A percentile compares a stretch with the other conserved stretches of the same genome.
Evolutionary conservation across 2,329 filamentous ascomycete species (phyloP).

Genomic region (Monosporascus ibericus): DNA sequence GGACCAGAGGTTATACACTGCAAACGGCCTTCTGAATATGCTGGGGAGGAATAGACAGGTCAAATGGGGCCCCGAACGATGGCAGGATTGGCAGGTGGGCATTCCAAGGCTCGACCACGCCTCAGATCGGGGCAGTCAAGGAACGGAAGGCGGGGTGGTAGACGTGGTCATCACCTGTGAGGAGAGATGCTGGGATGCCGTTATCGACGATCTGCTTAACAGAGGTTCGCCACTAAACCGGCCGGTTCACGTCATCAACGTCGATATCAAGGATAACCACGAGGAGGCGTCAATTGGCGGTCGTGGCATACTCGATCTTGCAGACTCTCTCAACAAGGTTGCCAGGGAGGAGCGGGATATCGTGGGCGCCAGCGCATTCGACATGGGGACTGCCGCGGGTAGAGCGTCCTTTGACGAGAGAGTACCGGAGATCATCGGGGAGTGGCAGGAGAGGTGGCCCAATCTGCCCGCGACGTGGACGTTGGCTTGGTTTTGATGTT

Average conservation of each 20-base stretch:
- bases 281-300: conserved; percentile 91
- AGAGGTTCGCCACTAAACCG: conserved; percentile 82
- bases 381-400: conserved; percentile 59
- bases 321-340: conserved; percentile 73
- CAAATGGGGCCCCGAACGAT: conserved; percentile 93
- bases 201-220: conserved; percentile 85
- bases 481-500: conserved; percentile 76
- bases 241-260: conserved; percentile 95
- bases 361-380: conserved; percentile 60
- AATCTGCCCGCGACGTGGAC: conserved; percentile 90
- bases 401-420: conserved; percentile 81
- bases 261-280: conserved; percentile 97
- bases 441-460: conserved; percentile 95
- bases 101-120: conserved; percentile 72
- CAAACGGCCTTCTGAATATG: conserved; percentile 95
- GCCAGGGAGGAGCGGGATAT: conserved; percentile 70
- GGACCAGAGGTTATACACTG: conserved; percentile 79
- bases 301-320: conserved; percentile 85
- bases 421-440: conserved; percentile 84
- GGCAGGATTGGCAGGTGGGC: conserved; percentile 95
- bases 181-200: conserved; percentile 96
- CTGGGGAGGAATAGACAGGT: conserved; percentile 83
- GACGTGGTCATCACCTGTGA: conserved; percentile 97
- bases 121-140: conserved; percentile 68
- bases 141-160: conserved; percentile 82